A percentile compares a stretch with the other conserved stretches of the same genome.
phyloP scores from a whole-genome alignment of 2,329 filamentous ascomycete genomes.

The Venturia effusa region DNA sequence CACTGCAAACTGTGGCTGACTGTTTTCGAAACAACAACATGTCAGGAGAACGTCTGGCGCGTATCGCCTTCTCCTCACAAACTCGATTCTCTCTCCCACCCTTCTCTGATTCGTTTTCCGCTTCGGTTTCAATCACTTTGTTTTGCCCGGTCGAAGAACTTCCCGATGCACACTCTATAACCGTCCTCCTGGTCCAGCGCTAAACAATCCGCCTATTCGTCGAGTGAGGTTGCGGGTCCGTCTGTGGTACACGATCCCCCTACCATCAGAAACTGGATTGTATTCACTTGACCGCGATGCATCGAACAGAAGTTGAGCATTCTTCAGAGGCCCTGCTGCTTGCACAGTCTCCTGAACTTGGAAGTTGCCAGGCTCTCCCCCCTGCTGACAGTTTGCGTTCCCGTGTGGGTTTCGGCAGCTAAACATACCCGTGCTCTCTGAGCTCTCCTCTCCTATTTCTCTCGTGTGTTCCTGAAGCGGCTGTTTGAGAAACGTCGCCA shows the following conservation, averaged over 20 bases:
- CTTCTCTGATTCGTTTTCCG: constrained; percentile 2
- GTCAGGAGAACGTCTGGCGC: neutral
- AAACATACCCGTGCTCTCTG: neutral
- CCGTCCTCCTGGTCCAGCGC: neutral
- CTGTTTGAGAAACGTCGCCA: constrained; percentile 11
- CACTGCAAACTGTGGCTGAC: neutral
- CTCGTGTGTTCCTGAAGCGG: neutral
- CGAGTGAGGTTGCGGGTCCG: neutral
- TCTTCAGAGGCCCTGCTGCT: neutral
- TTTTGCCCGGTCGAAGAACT: constrained; percentile 1
- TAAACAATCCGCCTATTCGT: neutral
- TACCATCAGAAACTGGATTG: neutral
- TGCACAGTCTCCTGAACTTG: neutral
- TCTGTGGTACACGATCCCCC: too few relatives aligned
- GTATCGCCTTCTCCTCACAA: neutral
- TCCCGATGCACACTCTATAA: neutral
- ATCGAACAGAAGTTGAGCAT: neutral
- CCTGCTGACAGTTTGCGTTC: constrained; percentile 1
- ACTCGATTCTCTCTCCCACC: neutral
- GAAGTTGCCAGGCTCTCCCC: neutral
- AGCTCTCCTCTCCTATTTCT: neutral
- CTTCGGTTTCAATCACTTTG: constrained; percentile 2
- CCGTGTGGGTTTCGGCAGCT: neutral
- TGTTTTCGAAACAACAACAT: constrained; percentile 1
- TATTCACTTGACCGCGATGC: neutral